Evolutionary conservation across 2,329 filamentous ascomycete species (phyloP), one percentile per base, ranked within the genome.

Genomic region (Apiospora pterosperma): DNA sequence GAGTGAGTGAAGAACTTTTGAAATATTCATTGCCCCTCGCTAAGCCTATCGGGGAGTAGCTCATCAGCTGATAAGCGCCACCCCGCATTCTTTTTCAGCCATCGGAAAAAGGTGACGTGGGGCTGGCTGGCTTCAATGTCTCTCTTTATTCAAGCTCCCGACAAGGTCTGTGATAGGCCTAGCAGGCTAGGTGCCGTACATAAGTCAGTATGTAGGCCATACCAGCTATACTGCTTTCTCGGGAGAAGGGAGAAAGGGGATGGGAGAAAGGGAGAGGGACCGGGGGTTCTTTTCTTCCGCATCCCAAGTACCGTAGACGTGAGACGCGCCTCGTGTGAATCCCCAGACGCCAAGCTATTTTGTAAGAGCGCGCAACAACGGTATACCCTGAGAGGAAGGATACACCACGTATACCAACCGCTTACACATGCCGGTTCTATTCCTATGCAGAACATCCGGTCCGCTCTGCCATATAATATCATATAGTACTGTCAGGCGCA

Each of bases 1-100:
- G n/a, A n/a, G 58, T 60, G 34, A 60, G 58, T 38, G 36, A 60
- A 60, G 38, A 48, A 62, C 60, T 62, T 62, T 62, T 62, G 38
- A 42, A 62, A 42, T 36, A 36, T 61, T 44, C 23, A 31, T 14
- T 62, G 60, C 60, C 60, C 60, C 60, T 62, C 60, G 23, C 60
- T 62, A 62, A 62, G 14, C 60, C 60, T 34, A 39, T 34, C 31
- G 28, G 8, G 58, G 58, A 23, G 2, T 38, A 39, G 58, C 11
- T 19, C 19, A 55, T 55, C 31, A 55, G 28, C 48, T 31, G 14
- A 3, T 5, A 31, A 6, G 28, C 16, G 7, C 28, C 28, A n/a
- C 48, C 48, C 48, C 48, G 48, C 48, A 55, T n/a, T 55, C 48
- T n/a, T n/a, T n/a, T n/a, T n/a, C n/a, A n/a, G n/a, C n/a, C n/a